Percentiles rank a stretch among this genome's conserved stretches.
Evolutionary conservation across 768 basidiomycete species (phyloP).

Genomic region (Clitopilus hobsonii): DNA sequence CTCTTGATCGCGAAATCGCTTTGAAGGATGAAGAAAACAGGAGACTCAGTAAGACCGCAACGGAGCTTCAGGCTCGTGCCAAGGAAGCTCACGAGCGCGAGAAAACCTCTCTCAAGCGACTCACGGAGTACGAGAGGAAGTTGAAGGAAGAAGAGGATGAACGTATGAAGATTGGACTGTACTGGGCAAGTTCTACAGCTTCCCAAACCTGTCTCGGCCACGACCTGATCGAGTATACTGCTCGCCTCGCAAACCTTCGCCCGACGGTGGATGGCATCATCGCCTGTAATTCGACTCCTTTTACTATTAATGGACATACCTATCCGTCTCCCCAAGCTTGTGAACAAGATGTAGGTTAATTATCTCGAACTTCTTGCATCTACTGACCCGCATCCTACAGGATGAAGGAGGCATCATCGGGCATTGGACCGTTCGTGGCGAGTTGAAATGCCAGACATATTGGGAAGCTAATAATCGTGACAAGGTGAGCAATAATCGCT

Average conservation of each 20-base stretch:
- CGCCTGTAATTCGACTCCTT: constrained; percentile 12
- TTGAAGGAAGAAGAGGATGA: neutral
- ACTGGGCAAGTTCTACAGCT: neutral
- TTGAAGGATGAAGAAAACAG: no score
- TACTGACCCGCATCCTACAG: neutral
- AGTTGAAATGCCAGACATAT: neutral
- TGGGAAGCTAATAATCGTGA: neutral
- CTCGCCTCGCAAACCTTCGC: constrained; percentile 5
- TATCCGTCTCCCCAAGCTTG: constrained; percentile 12
- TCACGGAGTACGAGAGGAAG: no score
- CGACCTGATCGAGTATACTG: neutral
- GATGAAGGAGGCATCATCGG: neutral
- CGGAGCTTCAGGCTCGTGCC: no score
- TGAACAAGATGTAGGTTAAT: constrained; percentile 6
- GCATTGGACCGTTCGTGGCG: neutral
- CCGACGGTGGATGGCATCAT: constrained; percentile 10
- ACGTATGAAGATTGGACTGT: neutral
- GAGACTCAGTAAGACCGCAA: no score
- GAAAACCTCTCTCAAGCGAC: no score
- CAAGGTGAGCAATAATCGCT: neutral
- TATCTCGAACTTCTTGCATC: neutral
- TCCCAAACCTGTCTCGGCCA: neutral
- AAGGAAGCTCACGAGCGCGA: no score
- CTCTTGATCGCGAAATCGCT: no score
- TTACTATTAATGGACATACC: constrained; percentile 11